Percentiles rank a stretch among this genome's conserved stretches.
Evolutionary conservation across 352 stramenopile genomes (phyloP).

Genomic region (Phytopythium kandeliae): DNA sequence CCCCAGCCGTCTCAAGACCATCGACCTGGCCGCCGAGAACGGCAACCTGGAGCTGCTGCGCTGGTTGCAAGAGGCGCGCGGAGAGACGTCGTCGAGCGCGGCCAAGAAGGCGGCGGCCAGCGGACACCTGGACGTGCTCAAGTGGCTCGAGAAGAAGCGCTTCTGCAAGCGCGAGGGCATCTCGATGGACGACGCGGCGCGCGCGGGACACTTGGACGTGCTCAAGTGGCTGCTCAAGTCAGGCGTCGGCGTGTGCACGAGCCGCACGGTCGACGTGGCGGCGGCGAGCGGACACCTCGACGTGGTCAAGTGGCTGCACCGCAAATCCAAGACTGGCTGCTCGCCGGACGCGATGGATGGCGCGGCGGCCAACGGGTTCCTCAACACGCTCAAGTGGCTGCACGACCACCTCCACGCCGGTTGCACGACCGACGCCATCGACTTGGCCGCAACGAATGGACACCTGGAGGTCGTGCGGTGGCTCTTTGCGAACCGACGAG

Average conservation of each 20-base stretch:
- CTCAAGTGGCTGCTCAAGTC: slow-evolving; percentile 12
- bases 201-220: slow-evolving; percentile 5
- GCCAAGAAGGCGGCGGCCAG: slow-evolving; percentile 14
- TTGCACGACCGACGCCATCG: slow-evolving; percentile 20
- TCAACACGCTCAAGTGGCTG: slow-evolving; percentile 32
- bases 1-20: slow-evolving; percentile 16
- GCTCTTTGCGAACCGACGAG: slow-evolving; percentile 21
- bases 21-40: slow-evolving; percentile 22
- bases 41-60: slow-evolving; percentile 24
- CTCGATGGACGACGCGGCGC: slow-evolving; percentile 9
- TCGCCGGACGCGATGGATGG: slow-evolving; percentile 30
- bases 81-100: slow-evolving; percentile 20
- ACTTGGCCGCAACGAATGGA: slow-evolving; percentile 21
- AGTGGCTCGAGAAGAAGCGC: slow-evolving; percentile 7
- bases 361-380: slow-evolving; percentile 27
- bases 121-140: slow-evolving; percentile 6
- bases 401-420: slow-evolving; percentile 14
- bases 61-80: slow-evolving; percentile 16
- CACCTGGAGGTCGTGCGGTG: slow-evolving; percentile 19
- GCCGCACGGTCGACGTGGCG: slow-evolving; percentile 5
- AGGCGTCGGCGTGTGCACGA: slow-evolving; percentile 1
- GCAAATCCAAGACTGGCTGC: slow-evolving; percentile 14
- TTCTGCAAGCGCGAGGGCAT: slow-evolving; percentile 2
- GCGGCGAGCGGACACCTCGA: slow-evolving; percentile 18
- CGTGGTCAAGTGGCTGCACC: slow-evolving; percentile 24